Base-by-base conservation (phyloP, 108 stramenopile genomes). In the Chaetoceros muelleri region DNA sequence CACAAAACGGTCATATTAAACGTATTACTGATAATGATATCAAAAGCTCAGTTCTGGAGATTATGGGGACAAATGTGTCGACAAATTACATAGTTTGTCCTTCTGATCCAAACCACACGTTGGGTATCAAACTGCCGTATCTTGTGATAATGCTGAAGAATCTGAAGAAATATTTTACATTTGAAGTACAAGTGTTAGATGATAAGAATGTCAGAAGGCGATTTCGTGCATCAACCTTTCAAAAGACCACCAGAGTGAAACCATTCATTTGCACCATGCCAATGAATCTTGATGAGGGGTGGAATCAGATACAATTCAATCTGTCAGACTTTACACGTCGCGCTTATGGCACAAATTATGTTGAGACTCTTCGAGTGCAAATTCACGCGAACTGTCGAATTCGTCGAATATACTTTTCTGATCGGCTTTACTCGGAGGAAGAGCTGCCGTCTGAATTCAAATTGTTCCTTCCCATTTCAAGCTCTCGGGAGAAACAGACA, bases 271-370 rank as follows among this genome's bases (percentile, higher is more conserved):
- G 93, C 71, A 89, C 91, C 21, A 95, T 95, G 93, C 93, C 93
- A 52, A 95, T 95, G 93, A 74, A 88, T 25, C 67, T 95, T 44
- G 93, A 95, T 52, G 93, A 95, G 52, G 93, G 93, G 24, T 94
- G 93, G 93, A 94, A 94, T 76, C 93, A 94, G 71, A 90, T 94
- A 48, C 93, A 94, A 67, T 94, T 94, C 69, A 94, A 94, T 74
- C 71, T 94, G 47, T 72, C 67, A 30, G 93, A 94, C 61, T 94
- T 94, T 67, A 90, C 87, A 34, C 82, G 93, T n/a, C 74, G 93
- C 21, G 93, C 93, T 2, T 94, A 94, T 70, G 93, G 93, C 16
- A 94, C 90, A 29, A 94, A 94, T 58, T 94, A 92, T 58, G 82
- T 94, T 57, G 93, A 94, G 71, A 92, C 90, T 19, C 76, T 94